Percentiles rank a stretch among this genome's conserved stretches.
phyloP scores from a whole-genome alignment of 306 rosid species.

The Oemleria cerasiformis region DNA sequence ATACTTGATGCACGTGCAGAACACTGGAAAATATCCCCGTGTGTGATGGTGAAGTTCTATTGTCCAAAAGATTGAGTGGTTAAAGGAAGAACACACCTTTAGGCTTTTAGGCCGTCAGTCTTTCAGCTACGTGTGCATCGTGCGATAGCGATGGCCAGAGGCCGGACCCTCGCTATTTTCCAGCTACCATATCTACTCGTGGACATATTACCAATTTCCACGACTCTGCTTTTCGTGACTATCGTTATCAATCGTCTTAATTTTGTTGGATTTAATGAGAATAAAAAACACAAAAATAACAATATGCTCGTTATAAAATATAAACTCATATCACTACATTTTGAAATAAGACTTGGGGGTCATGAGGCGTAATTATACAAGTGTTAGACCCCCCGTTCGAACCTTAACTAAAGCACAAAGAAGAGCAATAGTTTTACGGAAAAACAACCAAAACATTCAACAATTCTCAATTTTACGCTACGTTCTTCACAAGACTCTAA shows the following conservation, averaged over 20 bases:
- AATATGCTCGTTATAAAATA: no score
- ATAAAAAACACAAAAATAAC: no score
- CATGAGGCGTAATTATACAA: no score
- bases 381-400: no score
- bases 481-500: no score
- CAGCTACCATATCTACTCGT: neutral
- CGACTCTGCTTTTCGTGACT: neutral
- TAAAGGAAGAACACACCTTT: neutral
- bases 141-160: neutral
- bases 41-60: conserved; percentile 3
- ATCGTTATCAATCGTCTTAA: neutral
- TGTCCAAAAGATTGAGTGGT: conserved; percentile 3
- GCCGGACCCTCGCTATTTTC: neutral
- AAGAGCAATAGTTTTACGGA: no score
- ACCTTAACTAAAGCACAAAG: no score
- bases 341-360: no score
- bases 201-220: neutral
- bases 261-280: neutral
- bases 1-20: neutral
- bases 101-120: no score
- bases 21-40: neutral
- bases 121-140: neutral
- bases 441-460: no score
- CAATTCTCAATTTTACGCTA: no score
- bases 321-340: no score